These are phyloP conservation scores for Jatropha curcas DNA, from an alignment of 345 rosid species.

Conservation along the genomic window DNA sequence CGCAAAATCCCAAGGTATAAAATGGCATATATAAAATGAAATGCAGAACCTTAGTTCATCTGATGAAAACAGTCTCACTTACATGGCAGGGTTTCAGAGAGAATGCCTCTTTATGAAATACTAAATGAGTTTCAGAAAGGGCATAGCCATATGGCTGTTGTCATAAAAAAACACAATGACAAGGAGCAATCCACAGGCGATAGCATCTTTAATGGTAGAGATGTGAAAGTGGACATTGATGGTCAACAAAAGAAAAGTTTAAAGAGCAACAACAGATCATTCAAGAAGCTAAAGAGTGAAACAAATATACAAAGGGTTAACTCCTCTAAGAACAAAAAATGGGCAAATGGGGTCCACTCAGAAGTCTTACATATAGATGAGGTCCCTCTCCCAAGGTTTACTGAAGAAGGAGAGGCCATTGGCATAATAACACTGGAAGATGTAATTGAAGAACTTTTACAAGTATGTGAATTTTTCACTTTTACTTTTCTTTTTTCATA, in stretches of 20 bases:
- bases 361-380: slow-evolving; percentile 70
- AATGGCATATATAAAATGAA: too few species aligned
- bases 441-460: slow-evolving; percentile 88
- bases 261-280: slow-evolving; percentile 56
- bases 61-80: too few species aligned
- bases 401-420: slow-evolving; percentile 74
- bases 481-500: not conserved
- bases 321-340: slow-evolving; percentile 60
- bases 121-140: slow-evolving; percentile 97
- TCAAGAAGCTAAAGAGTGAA: slow-evolving; percentile 62
- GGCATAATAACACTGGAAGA: slow-evolving; percentile 93
- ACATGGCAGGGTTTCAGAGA: slow-evolving; percentile 60
- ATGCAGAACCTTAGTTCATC: too few species aligned
- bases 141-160: slow-evolving; percentile 94
- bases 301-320: slow-evolving; percentile 26
- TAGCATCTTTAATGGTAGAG: slow-evolving; percentile 30
- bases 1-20: slow-evolving; percentile 93
- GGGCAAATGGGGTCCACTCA: slow-evolving; percentile 66
- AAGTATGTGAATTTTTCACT: slow-evolving; percentile 36
- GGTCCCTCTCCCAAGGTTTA: slow-evolving; percentile 51
- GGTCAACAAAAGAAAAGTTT: slow-evolving; percentile 45
- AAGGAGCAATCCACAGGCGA: slow-evolving; percentile 11
- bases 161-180: slow-evolving; percentile 48
- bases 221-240: slow-evolving; percentile 61
- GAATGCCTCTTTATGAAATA: slow-evolving; percentile 81